These are phyloP conservation scores for Symbiodinium natans DNA, from an alignment of 73 alveolate species.

Conservation along the genomic window DNA sequence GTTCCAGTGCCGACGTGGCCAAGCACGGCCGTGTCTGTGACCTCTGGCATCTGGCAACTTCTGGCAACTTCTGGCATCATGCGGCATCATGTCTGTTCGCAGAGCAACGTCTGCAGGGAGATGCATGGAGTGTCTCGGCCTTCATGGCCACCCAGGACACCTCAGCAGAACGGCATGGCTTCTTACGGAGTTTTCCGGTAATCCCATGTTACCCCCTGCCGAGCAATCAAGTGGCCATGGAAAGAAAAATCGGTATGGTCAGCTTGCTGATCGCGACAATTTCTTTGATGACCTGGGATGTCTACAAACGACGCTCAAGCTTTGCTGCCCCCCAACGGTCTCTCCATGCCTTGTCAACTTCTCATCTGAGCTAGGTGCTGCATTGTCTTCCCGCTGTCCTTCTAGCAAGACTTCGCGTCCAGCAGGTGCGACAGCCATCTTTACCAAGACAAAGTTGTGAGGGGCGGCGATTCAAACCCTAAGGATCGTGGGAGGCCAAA, in stretches of 20 bases:
- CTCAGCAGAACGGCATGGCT: no score
- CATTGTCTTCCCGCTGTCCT: not conserved
- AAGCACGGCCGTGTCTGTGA: slow-evolving; percentile 83
- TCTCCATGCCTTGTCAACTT: not conserved
- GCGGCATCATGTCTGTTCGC: not conserved
- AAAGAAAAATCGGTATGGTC: slow-evolving; percentile 40
- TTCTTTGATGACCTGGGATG: slow-evolving; percentile 60
- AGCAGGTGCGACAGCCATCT: not conserved
- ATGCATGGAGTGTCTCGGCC: no score
- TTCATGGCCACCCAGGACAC: slow-evolving; percentile 93
- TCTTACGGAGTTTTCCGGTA: no score
- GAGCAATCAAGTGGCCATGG: slow-evolving; percentile 12
- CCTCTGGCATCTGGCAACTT: not conserved
- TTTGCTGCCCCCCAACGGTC: no score
- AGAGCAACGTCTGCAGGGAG: not conserved
- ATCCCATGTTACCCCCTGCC: no score
- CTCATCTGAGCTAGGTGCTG: not conserved
- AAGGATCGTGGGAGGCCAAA: no score
- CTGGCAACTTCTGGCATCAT: no score
- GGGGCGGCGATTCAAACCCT: no score
- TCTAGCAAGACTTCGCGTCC: not conserved
- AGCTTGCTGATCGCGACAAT: slow-evolving; percentile 47
- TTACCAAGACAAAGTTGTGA: not conserved
- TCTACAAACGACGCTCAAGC: no score
- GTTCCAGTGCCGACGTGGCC: slow-evolving; percentile 55